Evolutionary conservation across 352 stramenopile species (phyloP), one percentile per base, ranked within the genome.

Genomic region (Pythium volutum): DNA sequence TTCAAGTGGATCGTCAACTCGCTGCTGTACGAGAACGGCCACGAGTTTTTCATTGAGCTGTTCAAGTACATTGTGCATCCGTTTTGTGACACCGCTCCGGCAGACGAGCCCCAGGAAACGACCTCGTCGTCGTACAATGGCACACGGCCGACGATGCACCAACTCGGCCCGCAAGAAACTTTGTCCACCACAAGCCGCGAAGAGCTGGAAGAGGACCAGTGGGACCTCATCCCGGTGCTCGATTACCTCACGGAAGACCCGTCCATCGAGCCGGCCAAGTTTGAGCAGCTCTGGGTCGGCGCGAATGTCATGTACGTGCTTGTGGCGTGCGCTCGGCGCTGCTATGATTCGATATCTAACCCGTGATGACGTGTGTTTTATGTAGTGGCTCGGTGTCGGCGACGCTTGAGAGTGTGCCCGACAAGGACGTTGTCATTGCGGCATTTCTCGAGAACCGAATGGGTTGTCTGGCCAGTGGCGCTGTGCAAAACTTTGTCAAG

Each of bases 1-100:
- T 72, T 94, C 46, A 96, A 96, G 70, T 94, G 87, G 81, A 90
- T 96, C 69, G 84, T 93, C 45, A 90, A 91, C 57, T 92, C 83
- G 39, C 50, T 96, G 49, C 62, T 94, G 34, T 94, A 93, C 62
- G 82, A 88, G 65, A 93, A 94, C 60, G 84, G 81, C 8, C 87
- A 96, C 61, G 52, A 87, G 48, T 73, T 88, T 27, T 89, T 94
- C 50, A 89, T 91, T 64, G 70, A 93, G 58, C 79, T 95, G 27
- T 75, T 93, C 53, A 87, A 93, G 69, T 80, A 81, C 52, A 77
- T 76, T 23, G 69, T 93, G 3, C 51, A 80, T 43, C 77, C 84
- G 31, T 92, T 91, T 64, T 77, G 79, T n/a, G 56, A 64, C 26
- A 43, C 65, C 12, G 49, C 49, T 0, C 25, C 53, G 16, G 55